Evolutionary conservation across 352 stramenopile species (phyloP).

Genomic region (Globisporangium canariense): DNA sequence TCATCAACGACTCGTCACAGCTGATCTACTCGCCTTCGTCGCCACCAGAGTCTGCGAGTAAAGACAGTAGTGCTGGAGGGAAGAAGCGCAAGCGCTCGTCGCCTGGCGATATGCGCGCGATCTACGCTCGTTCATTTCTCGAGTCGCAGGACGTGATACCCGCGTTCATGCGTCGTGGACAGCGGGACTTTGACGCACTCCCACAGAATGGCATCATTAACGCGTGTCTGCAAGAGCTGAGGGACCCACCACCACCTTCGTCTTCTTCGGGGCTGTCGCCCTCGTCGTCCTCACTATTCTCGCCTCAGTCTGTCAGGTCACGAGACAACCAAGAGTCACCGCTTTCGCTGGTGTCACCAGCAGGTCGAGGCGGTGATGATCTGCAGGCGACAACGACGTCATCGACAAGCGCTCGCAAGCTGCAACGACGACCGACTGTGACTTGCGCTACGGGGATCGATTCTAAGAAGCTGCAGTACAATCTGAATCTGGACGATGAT

Average conservation of each 20-base stretch:
- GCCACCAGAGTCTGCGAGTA: constrained; percentile 7
- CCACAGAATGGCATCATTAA: constrained; percentile 59
- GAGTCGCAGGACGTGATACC: constrained; percentile 44
- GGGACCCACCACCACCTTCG: constrained; percentile 10
- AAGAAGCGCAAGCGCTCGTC: constrained; percentile 28
- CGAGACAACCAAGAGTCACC: constrained; percentile 12
- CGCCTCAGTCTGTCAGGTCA: constrained; percentile 10
- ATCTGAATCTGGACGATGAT: constrained; percentile 6
- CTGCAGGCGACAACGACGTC: background rate
- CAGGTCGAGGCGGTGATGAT: background rate
- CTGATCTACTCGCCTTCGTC: constrained; percentile 57
- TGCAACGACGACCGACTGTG: background rate
- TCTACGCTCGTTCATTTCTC: constrained; percentile 69
- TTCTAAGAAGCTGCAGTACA: constrained; percentile 5
- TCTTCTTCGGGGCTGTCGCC: background rate
- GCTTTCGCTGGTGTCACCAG: constrained; percentile 15
- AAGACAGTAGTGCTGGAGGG: background rate
- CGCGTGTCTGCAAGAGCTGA: constrained; percentile 54
- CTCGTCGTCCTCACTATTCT: constrained; percentile 12
- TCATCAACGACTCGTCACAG: constrained; percentile 84
- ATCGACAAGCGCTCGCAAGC: background rate
- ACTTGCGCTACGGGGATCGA: background rate
- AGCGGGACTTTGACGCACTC: constrained; percentile 32
- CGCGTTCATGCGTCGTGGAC: constrained; percentile 32
- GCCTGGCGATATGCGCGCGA: constrained; percentile 64